A percentile compares a stretch with the other conserved stretches of the same genome.
phyloP scores from a whole-genome alignment of 202 grass and related monocot species.

The Panicum hallii region DNA sequence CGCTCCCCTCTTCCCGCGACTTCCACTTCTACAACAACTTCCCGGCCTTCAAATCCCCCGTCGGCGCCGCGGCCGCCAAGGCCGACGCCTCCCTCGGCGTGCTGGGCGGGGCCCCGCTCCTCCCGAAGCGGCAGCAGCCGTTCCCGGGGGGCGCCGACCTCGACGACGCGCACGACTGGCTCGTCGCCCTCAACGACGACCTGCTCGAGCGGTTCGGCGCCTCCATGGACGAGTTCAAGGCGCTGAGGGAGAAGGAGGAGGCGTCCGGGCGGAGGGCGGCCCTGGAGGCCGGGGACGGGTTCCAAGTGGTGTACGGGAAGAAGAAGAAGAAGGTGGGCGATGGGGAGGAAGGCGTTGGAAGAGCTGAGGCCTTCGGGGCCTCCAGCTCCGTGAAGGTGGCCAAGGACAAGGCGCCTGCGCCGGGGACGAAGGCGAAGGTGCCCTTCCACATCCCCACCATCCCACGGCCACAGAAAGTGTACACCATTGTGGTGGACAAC shows the following conservation, averaged over 20 bases:
- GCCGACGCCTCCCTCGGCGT: slow-evolving; percentile 57
- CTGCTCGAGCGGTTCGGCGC: slow-evolving; percentile 71
- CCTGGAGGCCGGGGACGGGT: slow-evolving; percentile 54
- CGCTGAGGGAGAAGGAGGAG: slow-evolving; percentile 67
- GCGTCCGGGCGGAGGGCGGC: slow-evolving; percentile 43
- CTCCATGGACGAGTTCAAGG: slow-evolving; percentile 82
- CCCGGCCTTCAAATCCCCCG: slow-evolving; percentile 66
- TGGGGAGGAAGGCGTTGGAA: slow-evolving; percentile 16
- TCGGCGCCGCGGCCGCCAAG: slow-evolving; percentile 55
- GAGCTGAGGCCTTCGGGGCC: slow-evolving; percentile 30
- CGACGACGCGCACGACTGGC: slow-evolving; percentile 86
- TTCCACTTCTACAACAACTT: slow-evolving; percentile 99
- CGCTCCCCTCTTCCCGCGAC: slow-evolving; percentile 63
- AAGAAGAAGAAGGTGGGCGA: slow-evolving; percentile 63
- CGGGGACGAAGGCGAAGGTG: slow-evolving; percentile 67
- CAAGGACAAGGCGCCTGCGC: slow-evolving; percentile 59
- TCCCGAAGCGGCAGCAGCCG: slow-evolving; percentile 48
- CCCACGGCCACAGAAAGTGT: slow-evolving; percentile 69
- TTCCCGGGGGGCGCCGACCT: slow-evolving; percentile 63
- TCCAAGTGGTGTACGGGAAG: slow-evolving; percentile 74
- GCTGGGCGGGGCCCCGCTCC: slow-evolving; percentile 46
- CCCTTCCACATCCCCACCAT: slow-evolving; percentile 93
- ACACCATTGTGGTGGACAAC: slow-evolving; percentile 87
- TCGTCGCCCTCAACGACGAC: slow-evolving; percentile 83
- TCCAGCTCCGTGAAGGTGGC: slow-evolving; percentile 67